Percentiles rank a stretch among this genome's conserved stretches.
These are phyloP conservation scores for Trichoderma reesei DNA, from an alignment of 495 filamentous ascomycete genomes.

Conservation along the genomic window DNA sequence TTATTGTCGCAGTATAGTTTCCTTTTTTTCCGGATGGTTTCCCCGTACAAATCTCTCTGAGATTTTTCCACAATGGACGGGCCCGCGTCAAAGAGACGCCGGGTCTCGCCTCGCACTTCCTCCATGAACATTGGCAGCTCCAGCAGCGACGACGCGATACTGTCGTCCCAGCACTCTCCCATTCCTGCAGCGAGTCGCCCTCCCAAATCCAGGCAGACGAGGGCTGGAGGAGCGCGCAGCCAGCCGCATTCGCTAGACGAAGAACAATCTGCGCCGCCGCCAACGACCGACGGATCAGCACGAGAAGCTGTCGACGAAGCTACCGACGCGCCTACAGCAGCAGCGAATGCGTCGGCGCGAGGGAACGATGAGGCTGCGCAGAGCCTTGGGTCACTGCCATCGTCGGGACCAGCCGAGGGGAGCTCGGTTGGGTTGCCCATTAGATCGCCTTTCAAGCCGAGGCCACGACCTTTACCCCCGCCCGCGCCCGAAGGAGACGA, in stretches of 20 bases:
- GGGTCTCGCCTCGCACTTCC: slow-evolving; percentile 42
- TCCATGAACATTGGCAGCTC: slow-evolving; percentile 24
- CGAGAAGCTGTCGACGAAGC: slow-evolving; percentile 15
- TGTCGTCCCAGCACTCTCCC: slow-evolving; percentile 2
- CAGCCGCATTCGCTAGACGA: slow-evolving; percentile 47
- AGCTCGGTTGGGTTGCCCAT: slow-evolving; percentile 19
- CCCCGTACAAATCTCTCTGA: not conserved
- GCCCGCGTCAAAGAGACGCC: slow-evolving; percentile 54
- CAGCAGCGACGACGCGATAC: slow-evolving; percentile 14
- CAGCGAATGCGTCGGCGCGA: slow-evolving; percentile 15
- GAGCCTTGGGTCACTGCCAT: slow-evolving; percentile 31
- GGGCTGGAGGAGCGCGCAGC: slow-evolving; percentile 52
- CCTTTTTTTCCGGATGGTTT: not conserved
- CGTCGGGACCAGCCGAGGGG: slow-evolving; percentile 18
- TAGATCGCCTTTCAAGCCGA: slow-evolving; percentile 24
- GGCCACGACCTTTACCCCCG: slow-evolving; percentile 30
- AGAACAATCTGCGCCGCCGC: slow-evolving; percentile 30
- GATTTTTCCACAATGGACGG: slow-evolving; percentile 33
- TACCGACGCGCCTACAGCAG: slow-evolving; percentile 17
- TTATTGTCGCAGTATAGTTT: not conserved
- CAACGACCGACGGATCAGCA: slow-evolving; percentile 5
- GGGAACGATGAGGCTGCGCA: slow-evolving; percentile 27
- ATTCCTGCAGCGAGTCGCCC: slow-evolving; percentile 26
- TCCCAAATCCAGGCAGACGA: slow-evolving; percentile 58
- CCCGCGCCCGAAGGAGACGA: slow-evolving; percentile 32